Evolutionary conservation across 176 grass and related monocot species (phyloP).

Genomic region (Dendrocalamus sinicus): DNA sequence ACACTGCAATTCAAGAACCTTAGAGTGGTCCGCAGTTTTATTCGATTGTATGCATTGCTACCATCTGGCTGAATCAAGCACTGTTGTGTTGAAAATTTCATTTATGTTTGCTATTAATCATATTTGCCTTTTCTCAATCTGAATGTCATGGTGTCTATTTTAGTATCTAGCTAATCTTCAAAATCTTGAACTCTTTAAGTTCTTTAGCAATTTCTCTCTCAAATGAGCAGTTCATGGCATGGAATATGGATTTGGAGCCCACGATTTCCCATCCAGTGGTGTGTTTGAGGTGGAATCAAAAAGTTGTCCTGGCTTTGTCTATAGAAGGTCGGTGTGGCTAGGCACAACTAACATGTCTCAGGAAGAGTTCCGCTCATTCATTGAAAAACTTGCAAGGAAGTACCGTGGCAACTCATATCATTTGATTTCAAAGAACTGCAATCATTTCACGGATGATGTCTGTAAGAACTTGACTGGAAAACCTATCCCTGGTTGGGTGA

Average conservation of each 20-base stretch:
- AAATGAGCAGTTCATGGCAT: conserved; percentile 76
- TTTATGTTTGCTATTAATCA: background rate
- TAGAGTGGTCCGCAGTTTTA: background rate
- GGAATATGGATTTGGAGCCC: conserved; percentile 97
- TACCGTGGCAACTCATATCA: conserved; percentile 91
- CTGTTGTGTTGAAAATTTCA: background rate
- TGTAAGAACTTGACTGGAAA: conserved; percentile 84
- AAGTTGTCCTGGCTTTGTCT: conserved; percentile 86
- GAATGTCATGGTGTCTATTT: background rate
- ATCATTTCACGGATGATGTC: conserved; percentile 93
- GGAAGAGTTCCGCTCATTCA: conserved; percentile 77
- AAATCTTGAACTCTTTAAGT: background rate
- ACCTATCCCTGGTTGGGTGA: conserved; percentile 93
- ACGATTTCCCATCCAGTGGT: conserved; percentile 82
- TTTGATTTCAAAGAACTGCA: conserved; percentile 96
- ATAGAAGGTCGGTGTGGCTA: conserved; percentile 83
- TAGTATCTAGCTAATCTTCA: background rate
- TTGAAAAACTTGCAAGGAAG: conserved; percentile 76
- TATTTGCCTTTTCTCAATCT: conserved; percentile 16
- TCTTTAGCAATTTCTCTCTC: background rate
- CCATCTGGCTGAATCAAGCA: background rate
- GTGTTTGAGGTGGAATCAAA: conserved; percentile 95
- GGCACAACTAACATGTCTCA: conserved; percentile 77
- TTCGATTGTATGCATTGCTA: conserved; percentile 8
- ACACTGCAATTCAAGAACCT: conserved; percentile 23